Evolutionary conservation across 108 stramenopile species (phyloP).

Genomic region (Pseudonitzschia pungens): DNA sequence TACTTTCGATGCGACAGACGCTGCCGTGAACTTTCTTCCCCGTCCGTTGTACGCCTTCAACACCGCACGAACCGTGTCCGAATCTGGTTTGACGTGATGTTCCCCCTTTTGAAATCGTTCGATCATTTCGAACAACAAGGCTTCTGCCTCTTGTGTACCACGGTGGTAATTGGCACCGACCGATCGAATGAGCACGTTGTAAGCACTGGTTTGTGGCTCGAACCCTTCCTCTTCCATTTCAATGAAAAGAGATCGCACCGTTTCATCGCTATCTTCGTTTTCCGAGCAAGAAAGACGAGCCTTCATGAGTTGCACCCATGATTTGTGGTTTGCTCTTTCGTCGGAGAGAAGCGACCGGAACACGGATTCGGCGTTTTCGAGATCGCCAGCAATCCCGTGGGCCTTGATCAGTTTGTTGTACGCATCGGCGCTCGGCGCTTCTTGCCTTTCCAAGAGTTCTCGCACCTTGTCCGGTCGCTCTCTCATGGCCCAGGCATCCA

Average conservation of each 20-base stretch:
- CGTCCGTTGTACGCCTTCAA: slow-evolving; percentile 21
- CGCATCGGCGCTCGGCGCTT: slow-evolving; percentile 13
- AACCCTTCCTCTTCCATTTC: slow-evolving; percentile 41
- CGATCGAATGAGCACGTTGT: slow-evolving; percentile 41
- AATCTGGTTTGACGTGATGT: slow-evolving; percentile 50
- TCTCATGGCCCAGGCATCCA: slow-evolving; percentile 50
- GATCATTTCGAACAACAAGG: slow-evolving; percentile 48
- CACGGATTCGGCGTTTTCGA: slow-evolving; percentile 30
- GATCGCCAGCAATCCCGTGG: slow-evolving; percentile 27
- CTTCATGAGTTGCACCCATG: slow-evolving; percentile 50
- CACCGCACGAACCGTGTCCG: slow-evolving; percentile 36
- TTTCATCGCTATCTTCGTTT: slow-evolving; percentile 3
- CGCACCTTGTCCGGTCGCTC: slow-evolving; percentile 34
- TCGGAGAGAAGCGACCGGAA: slow-evolving; percentile 27
- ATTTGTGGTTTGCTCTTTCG: slow-evolving; percentile 34
- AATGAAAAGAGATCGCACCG: slow-evolving; percentile 23
- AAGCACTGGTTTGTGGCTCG: slow-evolving; percentile 36
- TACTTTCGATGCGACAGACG: slow-evolving; percentile 34
- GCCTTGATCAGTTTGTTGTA: slow-evolving; percentile 51
- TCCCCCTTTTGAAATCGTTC: slow-evolving; percentile 46
- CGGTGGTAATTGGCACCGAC: slow-evolving; percentile 3
- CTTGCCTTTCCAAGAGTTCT: slow-evolving; percentile 23
- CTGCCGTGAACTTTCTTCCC: not conserved
- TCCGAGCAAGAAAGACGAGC: slow-evolving; percentile 20
- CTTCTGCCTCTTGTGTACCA: slow-evolving; percentile 40